Base-by-base conservation (phyloP, 2,329 filamentous ascomycete genomes). In the Calonectria hongkongensis region DNA sequence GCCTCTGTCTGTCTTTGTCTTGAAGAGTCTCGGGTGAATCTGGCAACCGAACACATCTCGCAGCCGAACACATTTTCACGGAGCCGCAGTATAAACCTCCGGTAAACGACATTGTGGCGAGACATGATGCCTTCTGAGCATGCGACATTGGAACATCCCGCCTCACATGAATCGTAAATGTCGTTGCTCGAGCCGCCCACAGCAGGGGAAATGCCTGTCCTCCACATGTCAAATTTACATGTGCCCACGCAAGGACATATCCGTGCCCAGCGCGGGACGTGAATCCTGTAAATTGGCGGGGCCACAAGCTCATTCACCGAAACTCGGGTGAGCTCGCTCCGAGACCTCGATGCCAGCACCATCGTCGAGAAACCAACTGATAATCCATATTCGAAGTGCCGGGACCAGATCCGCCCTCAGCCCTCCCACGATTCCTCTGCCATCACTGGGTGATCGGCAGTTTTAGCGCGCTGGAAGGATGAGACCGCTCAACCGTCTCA, bases 121-220 rank as follows among this genome's bases (percentile, higher is more conserved):
- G 48, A 64, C 63, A 65, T 65, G 64, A 47, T 41, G 48, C 41
- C 16, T 25, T 25, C 63, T 71, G 64, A 58, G 47, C 58, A 50
- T n/a, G 18, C 10, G 10, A 18, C 48, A 16, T 45, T 56, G 27
- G 64, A 41, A 50, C 64, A 41, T 2, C 21, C 21, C 27, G 43
- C 41, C 54, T 56, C 47, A 45, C 47, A 50, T 72, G 70, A 68
- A 68, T 72, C 70, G 70, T 58, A 58, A 60, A 68, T 30, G 58
- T 28, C 25, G 21, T 33, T 10, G n/a, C 48, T 43, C 70, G 39
- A 30, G 56, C 58, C 70, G 39, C 36, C 9, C 9, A 21, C 18
- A 10, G 16, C 70, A 72, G 50, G 70, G 70, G 39, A 65, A n/a
- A 72, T 68, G 70, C 70, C 58, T 72, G 70, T 60, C 66, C 30